Conservation (phyloP, 2,329 filamentous ascomycete genomes). For the Colletotrichum sojae region DNA sequence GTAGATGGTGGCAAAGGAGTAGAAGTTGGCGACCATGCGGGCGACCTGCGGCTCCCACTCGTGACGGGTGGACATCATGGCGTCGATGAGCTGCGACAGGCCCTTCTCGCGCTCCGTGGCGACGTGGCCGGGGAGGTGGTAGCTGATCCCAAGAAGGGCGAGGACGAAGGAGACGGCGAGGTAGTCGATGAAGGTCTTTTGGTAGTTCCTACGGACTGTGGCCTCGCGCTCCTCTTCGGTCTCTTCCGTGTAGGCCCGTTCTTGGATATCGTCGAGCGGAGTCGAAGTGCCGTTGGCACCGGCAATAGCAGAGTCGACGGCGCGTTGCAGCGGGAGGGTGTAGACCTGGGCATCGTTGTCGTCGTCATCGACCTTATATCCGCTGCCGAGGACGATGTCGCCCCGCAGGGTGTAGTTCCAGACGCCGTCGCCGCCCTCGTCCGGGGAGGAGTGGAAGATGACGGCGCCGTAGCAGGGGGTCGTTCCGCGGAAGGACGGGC, state of each 20-base stretch:
- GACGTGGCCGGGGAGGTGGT: conserved; percentile 80
- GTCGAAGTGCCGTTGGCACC: conserved; percentile 52
- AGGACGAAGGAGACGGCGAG: conserved; percentile 78
- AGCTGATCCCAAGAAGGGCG: conserved; percentile 77
- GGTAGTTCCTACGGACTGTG: conserved; percentile 72
- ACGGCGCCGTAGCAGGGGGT: conserved; percentile 81
- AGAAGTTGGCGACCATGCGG: conserved; percentile 70
- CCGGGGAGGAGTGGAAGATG: conserved; percentile 78
- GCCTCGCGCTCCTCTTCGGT: conserved; percentile 66
- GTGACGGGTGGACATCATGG: conserved; percentile 77
- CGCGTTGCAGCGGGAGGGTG: conserved; percentile 76
- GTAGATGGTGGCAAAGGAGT: conserved; percentile 79
- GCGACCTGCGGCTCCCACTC: conserved; percentile 61
- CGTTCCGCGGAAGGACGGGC: conserved; percentile 72
- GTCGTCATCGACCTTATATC: conserved; percentile 68
- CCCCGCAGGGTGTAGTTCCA: conserved; percentile 84
- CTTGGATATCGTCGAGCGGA: conserved; percentile 49
- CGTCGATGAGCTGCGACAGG: conserved; percentile 81
- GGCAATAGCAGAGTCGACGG: conserved; percentile 76
- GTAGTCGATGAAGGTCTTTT: conserved; percentile 74
- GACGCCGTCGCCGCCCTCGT: conserved; percentile 55
- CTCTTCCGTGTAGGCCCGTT: conserved; percentile 50
- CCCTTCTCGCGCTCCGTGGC: conserved; percentile 79
- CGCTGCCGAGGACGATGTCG: conserved; percentile 69
- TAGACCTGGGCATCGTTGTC: conserved; percentile 77